Conservation (phyloP, 73 alveolate genomes). For the Durusdinium trenchii region DNA sequence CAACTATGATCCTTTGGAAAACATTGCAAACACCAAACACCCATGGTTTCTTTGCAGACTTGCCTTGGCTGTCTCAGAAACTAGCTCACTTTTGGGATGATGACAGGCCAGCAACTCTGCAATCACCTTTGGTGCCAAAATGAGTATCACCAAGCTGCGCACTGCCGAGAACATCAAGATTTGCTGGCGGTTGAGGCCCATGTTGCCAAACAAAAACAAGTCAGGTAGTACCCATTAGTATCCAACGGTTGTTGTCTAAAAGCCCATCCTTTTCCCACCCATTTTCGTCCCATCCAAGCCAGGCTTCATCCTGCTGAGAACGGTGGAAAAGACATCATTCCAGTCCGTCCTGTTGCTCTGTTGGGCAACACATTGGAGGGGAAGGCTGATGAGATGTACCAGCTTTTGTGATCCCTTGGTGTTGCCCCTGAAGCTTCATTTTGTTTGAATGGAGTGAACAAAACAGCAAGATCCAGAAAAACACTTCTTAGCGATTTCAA, state of each 20-base stretch:
- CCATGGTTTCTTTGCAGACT: neutral
- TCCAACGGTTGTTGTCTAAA: neutral
- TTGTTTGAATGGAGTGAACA: no score
- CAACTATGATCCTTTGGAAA: neutral
- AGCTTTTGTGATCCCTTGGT: neutral
- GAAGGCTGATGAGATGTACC: constrained; percentile 17
- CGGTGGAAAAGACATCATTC: constrained; percentile 9
- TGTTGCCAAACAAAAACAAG: neutral
- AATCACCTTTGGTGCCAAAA: neutral
- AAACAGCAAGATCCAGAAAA: neutral
- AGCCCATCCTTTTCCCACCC: neutral
- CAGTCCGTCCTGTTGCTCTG: constrained; percentile 34
- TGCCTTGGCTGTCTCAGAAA: neutral
- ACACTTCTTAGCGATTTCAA: neutral
- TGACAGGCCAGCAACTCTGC: constrained; percentile 8
- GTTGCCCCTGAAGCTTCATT: neutral
- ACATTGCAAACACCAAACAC: neutral
- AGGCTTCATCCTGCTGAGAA: constrained; percentile 11
- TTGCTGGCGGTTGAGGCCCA: constrained; percentile 21
- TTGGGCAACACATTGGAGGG: constrained; percentile 12
- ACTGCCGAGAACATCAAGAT: constrained; percentile 13
- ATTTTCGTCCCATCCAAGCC: neutral
- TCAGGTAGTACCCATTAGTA: neutral
- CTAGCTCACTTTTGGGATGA: neutral
- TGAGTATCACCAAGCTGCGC: neutral